A percentile compares a stretch with the other conserved stretches of the same genome.
phyloP scores from a whole-genome alignment of 768 basidiomycete species.

The Boletus rubescentipes region DNA sequence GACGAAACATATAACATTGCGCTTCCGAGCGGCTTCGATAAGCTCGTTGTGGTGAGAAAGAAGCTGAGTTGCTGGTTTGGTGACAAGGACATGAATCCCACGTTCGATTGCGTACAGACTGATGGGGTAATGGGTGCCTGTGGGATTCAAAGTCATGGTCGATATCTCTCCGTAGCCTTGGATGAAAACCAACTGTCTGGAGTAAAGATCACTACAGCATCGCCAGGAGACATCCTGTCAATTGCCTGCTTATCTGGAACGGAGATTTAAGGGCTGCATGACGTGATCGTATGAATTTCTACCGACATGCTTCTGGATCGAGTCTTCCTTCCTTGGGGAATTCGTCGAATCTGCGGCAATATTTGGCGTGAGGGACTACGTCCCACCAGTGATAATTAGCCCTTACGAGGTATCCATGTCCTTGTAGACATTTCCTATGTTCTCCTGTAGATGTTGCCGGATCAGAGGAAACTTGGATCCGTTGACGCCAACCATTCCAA shows the following conservation, averaged over 20 bases:
- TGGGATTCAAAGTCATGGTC: background rate
- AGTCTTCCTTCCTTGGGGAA: conserved; percentile 70
- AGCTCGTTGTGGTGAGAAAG: conserved; percentile 80
- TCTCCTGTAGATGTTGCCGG: conserved; percentile 73
- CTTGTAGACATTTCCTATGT: conserved; percentile 82
- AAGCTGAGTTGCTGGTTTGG: conserved; percentile 89
- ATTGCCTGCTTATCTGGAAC: conserved; percentile 80
- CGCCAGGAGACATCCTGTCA: conserved; percentile 71
- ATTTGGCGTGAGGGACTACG: background rate
- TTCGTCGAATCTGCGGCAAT: conserved; percentile 60
- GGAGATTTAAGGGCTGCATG: background rate
- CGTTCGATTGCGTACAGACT: conserved; percentile 83
- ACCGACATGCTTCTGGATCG: conserved; percentile 82
- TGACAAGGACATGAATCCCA: conserved; percentile 85
- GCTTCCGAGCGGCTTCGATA: conserved; percentile 70
- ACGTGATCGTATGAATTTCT: conserved; percentile 1
- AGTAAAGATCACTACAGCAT: conserved; percentile 92
- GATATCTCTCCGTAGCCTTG: background rate
- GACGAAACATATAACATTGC: conserved; percentile 88
- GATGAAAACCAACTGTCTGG: conserved; percentile 66
- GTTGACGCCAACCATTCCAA: conserved; percentile 88
- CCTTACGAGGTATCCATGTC: conserved; percentile 82
- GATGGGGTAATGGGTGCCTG: conserved; percentile 84
- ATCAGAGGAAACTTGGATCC: conserved; percentile 88
- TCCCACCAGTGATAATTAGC: background rate